A percentile compares a stretch with the other conserved stretches of the same genome.
These are phyloP conservation scores for Achaetomiella virescens DNA, from an alignment of 495 filamentous ascomycete genomes.

Conservation along the genomic window DNA sequence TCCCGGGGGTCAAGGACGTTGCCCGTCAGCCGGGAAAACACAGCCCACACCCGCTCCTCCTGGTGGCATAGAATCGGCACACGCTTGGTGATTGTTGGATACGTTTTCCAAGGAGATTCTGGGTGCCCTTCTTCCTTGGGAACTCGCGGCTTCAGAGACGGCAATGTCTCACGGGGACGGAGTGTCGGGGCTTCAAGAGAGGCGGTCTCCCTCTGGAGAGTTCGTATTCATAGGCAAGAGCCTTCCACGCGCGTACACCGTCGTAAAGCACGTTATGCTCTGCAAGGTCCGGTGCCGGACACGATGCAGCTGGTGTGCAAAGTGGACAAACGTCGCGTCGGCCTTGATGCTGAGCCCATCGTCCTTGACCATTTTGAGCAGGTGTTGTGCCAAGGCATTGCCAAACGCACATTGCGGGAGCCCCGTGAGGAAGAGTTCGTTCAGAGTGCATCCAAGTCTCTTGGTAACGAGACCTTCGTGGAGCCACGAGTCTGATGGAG, in stretches of 20 bases:
- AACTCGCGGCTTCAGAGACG: conserved; percentile 27
- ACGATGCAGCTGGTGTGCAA: conserved; percentile 23
- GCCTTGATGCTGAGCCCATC: conserved; percentile 39
- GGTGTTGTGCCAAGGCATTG: conserved; percentile 26
- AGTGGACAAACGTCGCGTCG: conserved; percentile 29
- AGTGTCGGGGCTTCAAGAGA: not conserved
- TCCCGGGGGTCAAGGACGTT: conserved; percentile 17
- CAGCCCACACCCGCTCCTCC: conserved; percentile 32
- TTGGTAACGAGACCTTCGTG: conserved; percentile 36
- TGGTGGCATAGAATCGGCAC: conserved; percentile 29
- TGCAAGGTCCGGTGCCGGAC: conserved; percentile 18
- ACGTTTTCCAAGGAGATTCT: conserved; percentile 28
- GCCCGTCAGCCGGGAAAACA: conserved; percentile 40
- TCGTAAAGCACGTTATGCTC: conserved; percentile 9
- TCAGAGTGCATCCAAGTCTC: conserved; percentile 37
- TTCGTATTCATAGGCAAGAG: conserved; percentile 15
- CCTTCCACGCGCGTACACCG: conserved; percentile 34
- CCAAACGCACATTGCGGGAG: conserved; percentile 33
- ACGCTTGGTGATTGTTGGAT: conserved; percentile 41
- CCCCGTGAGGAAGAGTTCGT: conserved; percentile 41
- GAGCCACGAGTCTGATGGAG: conserved; percentile 23
- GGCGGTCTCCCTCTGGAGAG: not conserved
- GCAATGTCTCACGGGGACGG: no score
- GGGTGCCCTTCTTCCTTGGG: conserved; percentile 39
- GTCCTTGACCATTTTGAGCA: conserved; percentile 38